Evolutionary conservation across 306 rosid genomes (phyloP).

Genomic region (Malus sylvestris): DNA sequence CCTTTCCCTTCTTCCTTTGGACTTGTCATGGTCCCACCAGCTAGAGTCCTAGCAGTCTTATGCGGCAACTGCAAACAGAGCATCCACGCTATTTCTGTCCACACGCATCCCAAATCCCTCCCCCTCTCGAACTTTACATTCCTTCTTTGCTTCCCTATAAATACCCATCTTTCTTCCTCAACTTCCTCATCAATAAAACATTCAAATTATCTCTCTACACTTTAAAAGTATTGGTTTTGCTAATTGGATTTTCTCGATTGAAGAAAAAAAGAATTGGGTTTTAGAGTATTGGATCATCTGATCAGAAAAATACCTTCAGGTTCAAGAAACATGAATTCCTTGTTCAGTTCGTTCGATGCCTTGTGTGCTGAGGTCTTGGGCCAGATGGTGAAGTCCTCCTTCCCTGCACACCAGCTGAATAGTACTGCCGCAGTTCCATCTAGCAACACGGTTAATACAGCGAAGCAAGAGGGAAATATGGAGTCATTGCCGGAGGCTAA

Average conservation of each 20-base stretch:
- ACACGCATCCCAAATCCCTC: neutral
- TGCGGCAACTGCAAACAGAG: neutral
- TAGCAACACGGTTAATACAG: neutral
- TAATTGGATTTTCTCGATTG: neutral
- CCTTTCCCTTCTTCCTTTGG: neutral
- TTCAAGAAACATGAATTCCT: constrained; percentile 29
- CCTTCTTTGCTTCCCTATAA: neutral
- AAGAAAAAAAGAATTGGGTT: neutral
- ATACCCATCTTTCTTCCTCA: neutral
- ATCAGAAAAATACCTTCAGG: neutral
- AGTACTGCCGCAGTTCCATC: neutral
- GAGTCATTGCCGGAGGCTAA: neutral
- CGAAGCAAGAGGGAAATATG: neutral
- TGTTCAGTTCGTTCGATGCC: constrained; percentile 42
- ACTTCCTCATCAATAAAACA: neutral
- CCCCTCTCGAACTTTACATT: neutral
- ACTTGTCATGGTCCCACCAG: neutral
- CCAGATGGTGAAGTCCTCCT: constrained; percentile 21
- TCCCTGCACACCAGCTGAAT: constrained; percentile 8
- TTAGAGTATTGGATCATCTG: neutral
- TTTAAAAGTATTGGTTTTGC: neutral
- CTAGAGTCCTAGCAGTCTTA: neutral
- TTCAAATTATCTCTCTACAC: neutral
- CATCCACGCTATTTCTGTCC: neutral
- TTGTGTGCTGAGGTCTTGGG: constrained; percentile 33